Conservation (phyloP, 257 asterid species). For the Penstemon barbatus region DNA sequence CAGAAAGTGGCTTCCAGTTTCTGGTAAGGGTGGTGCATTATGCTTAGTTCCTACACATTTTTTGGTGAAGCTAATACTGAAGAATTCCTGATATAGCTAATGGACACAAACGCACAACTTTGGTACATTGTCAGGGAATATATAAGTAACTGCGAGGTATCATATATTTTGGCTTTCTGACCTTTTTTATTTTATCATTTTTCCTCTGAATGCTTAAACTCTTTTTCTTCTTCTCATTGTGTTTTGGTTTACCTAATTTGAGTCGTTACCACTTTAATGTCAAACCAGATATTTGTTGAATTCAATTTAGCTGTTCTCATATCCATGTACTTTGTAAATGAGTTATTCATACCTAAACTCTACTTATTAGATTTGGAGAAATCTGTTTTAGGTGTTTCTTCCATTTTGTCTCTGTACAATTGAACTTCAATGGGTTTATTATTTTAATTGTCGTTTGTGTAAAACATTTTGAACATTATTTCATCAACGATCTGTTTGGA, state of each 20-base stretch:
- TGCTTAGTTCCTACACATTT: conserved; percentile 27
- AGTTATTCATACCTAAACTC: conserved; percentile 7
- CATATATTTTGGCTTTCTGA: conserved; percentile 19
- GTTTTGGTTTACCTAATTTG: neutral
- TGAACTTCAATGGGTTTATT: conserved; percentile 3
- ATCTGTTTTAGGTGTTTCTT: conserved; percentile 11
- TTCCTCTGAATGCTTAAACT: neutral
- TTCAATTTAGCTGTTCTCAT: neutral
- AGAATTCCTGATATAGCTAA: conserved; percentile 60
- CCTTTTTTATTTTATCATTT: neutral
- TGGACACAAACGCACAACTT: conserved; percentile 98
- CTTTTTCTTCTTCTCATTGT: neutral
- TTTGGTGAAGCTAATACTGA: conserved; percentile 40
- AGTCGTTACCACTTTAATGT: neutral
- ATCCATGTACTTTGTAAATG: conserved; percentile 5
- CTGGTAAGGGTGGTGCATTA: conserved; percentile 61
- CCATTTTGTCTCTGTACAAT: conserved; percentile 16
- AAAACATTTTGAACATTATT: conserved; percentile 1
- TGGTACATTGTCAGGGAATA: conserved; percentile 99
- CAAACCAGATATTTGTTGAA: conserved; percentile 16
- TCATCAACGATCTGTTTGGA: neutral
- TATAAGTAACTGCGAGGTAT: conserved; percentile 90
- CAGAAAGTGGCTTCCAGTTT: conserved; percentile 96
- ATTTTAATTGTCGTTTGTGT: conserved; percentile 2
- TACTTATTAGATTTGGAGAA: conserved; percentile 13